Base-by-base conservation (phyloP, 176 grass and related monocot genomes). In the Aechmea fasciata region DNA sequence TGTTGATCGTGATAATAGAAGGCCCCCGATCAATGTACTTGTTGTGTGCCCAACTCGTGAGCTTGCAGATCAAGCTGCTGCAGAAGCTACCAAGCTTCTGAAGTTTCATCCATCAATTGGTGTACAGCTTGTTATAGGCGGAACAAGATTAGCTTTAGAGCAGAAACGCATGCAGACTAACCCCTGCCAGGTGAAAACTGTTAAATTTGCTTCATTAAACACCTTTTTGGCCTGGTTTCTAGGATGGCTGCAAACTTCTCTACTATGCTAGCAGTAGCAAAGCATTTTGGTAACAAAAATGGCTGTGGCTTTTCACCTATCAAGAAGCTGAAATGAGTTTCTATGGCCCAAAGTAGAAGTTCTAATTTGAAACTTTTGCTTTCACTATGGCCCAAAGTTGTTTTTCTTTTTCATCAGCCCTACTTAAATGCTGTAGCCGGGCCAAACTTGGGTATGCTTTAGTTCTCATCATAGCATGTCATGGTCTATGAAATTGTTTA, bases 91-190 rank as follows among this genome's bases (percentile, higher is more conserved):
- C 68, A 97, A 92, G 63, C 89, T 97, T 71, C 79, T 97, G 69
- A 90, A 97, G 75, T 96, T 86, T 69, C 83, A 96, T 78, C 64
- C 85, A 69, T 88, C 83, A 22, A 88, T 96, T 80, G 88, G 92
- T 50, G 92, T 88, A 61, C 92, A 96, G 69, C 85, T 88, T 79
- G 85, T 91, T 81, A 96, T 91, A 75, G 92, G 92, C 68, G 92
- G 92, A 50, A 96, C 88, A 61, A 85, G 88, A 83, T 71, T 96
- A 79, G 73, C 88, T 75, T 69, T 91, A 72, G 92, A 96, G 70
- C 94, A 92, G 69, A 97, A 91, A 51, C 81, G 73, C 25, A 92
- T 96, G 93, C 89, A 92, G 78, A 91, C 86, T 13, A 87, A 90
- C 50, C 83, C 89, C 76, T 89, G 86, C 82, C 93, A 92, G 93